Evolutionary conservation across 495 filamentous ascomycete genomes (phyloP).

Genomic region (Neurospora cerealis): DNA sequence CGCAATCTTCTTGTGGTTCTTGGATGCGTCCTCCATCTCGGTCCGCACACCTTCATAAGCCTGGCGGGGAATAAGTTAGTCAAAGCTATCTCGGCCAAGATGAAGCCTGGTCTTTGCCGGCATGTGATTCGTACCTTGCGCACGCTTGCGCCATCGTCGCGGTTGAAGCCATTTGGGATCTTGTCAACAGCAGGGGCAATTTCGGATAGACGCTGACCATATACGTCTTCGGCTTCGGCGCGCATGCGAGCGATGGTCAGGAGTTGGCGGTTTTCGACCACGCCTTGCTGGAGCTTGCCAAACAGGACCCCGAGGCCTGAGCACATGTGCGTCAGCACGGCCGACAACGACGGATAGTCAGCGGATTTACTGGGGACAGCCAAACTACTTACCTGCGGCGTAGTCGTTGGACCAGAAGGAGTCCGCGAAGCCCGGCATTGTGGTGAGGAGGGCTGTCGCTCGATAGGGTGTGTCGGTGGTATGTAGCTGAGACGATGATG

Average conservation of each 20-base stretch:
- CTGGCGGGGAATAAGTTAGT: constrained; percentile 31
- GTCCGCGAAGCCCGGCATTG: constrained; percentile 81
- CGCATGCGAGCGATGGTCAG: constrained; percentile 85
- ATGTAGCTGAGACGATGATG: background rate
- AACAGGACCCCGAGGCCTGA: constrained; percentile 88
- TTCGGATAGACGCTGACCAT: constrained; percentile 68
- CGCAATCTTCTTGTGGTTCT: constrained; percentile 88
- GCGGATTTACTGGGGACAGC: background rate
- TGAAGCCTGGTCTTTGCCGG: background rate
- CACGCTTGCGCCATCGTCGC: constrained; percentile 93
- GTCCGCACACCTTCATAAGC: constrained; percentile 91
- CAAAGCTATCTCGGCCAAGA: constrained; percentile 3
- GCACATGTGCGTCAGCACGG: constrained; percentile 10
- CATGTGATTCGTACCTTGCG: constrained; percentile 57
- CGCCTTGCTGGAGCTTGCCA: constrained; percentile 91
- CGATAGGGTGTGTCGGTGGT: background rate
- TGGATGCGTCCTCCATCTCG: constrained; percentile 88
- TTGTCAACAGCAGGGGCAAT: constrained; percentile 78
- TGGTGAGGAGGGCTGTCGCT: constrained; percentile 10
- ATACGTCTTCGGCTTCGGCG: constrained; percentile 89
- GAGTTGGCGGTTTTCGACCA: constrained; percentile 89
- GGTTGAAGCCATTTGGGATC: constrained; percentile 72
- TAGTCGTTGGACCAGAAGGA: constrained; percentile 96
- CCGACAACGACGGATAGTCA: constrained; percentile 2
- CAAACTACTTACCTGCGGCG: constrained; percentile 55